Evolutionary conservation across 768 basidiomycete genomes (phyloP).

Genomic region (Floccularia luteovirens): DNA sequence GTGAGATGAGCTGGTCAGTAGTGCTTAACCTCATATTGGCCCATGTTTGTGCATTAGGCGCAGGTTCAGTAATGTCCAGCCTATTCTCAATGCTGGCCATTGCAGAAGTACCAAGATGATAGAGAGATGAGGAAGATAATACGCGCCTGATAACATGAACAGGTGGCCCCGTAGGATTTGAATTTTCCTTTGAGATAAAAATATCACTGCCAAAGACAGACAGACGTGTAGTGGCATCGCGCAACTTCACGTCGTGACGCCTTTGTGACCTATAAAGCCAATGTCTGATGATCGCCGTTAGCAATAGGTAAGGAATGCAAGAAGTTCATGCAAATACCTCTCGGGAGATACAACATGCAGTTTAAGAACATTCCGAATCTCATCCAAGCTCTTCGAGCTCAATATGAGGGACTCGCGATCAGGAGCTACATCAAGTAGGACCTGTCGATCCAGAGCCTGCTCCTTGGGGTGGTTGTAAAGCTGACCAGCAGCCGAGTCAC

Average conservation of each 20-base stretch:
- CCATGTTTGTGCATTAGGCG: slow-evolving; percentile 14
- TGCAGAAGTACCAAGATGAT: slow-evolving; percentile 2
- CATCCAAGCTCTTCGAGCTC: slow-evolving; percentile 15
- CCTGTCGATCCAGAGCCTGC: slow-evolving; percentile 16
- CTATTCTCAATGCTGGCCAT: slow-evolving; percentile 10
- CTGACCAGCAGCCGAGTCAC: slow-evolving; percentile 7
- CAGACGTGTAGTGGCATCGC: slow-evolving; percentile 16
- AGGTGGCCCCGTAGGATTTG: slow-evolving; percentile 6
- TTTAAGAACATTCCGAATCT: slow-evolving; percentile 22
- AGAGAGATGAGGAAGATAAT: slow-evolving; percentile 16
- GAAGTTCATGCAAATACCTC: slow-evolving; percentile 11
- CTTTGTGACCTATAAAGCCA: slow-evolving; percentile 22
- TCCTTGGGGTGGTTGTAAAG: slow-evolving; percentile 13
- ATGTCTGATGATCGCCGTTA: slow-evolving; percentile 13
- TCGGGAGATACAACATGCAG: slow-evolving; percentile 13
- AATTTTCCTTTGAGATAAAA: slow-evolving; percentile 6
- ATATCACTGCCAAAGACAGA: slow-evolving; percentile 19
- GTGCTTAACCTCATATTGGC: slow-evolving; percentile 17
- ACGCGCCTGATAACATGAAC: slow-evolving; percentile 14
- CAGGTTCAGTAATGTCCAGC: slow-evolving; percentile 6
- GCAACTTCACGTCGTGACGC: slow-evolving; percentile 14
- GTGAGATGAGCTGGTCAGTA: slow-evolving; percentile 22
- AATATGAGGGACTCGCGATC: slow-evolving; percentile 24
- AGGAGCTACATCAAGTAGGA: slow-evolving; percentile 22
- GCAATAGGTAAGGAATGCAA: neutral